Base-by-base conservation (phyloP, 805 yeast genomes). In the Peterozyma xylosa region DNA sequence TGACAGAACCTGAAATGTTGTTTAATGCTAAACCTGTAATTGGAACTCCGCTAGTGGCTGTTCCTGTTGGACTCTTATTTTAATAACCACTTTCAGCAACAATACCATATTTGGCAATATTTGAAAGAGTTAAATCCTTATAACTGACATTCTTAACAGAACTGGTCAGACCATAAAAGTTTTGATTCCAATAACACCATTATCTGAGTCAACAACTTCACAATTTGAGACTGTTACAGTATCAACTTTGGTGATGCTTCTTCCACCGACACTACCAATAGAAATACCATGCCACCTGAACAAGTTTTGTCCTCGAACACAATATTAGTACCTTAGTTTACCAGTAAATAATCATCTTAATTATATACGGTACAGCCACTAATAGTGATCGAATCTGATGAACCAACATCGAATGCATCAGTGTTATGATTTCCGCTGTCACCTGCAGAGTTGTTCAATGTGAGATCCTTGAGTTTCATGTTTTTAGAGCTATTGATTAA, bases 251-350 rank as follows among this genome's bases (percentile, higher is more conserved):
- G 43, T 49, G 30, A 45, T 42, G 5, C 44, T 34, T 41, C 47
- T 48, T 21, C 49, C 52, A 42, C 53, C 52, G 33, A 49, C 48
- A n/a, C 47, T 41, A 18, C 53, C 52, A 37, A 51, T 43, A 11
- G 54, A 51, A 32, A 49, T 49, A 32, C 54, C 54, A 30, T 51
- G 53, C 50, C 51, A 40, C 49, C 49, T 21, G 43, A 45, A 42
- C 54, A 51, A 30, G 39, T 37, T 29, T 49, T 51, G 36, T 42
- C 46, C 18, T 18, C 14, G 41, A 51, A 49, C 14, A 41, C 21
- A 38, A 48, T 49, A 18, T 41, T 44, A 5, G 40, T 45, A 41
- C 53, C 51, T 13, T 51, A 47, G 27, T 51, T 48, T 7, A 51
- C 44, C 14, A 53, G 51, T 10, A 51, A 43, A 42, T 53, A 51